Evolutionary conservation across 495 filamentous ascomycete species (phyloP).

Genomic region (Penicillium odoratum): DNA sequence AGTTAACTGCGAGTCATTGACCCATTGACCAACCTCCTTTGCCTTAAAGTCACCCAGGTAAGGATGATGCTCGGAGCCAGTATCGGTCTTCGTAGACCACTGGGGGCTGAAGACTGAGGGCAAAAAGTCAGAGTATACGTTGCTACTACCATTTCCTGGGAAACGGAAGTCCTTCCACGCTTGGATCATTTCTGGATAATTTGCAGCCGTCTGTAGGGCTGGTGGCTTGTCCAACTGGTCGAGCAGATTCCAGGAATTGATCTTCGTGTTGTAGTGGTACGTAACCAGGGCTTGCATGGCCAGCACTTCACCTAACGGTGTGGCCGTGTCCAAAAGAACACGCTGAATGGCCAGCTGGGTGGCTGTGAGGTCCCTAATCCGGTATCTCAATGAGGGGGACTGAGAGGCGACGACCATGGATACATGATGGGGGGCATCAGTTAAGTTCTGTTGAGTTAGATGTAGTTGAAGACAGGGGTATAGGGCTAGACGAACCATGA

Average conservation of each 20-base stretch:
- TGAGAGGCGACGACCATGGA: background rate
- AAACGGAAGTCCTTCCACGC: constrained; percentile 30
- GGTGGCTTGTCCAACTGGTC: background rate
- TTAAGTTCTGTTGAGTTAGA: background rate
- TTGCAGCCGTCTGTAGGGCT: background rate
- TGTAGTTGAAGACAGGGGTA: background rate
- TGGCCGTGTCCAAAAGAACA: background rate
- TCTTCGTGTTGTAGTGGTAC: constrained; percentile 12
- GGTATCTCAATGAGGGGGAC: background rate
- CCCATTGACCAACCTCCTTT: too few relatives aligned
- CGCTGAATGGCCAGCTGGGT: background rate
- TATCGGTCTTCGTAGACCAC: too few relatives aligned
- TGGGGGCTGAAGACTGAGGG: too few relatives aligned
- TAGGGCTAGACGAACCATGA: constrained; percentile 1
- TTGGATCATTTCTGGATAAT: constrained; percentile 9
- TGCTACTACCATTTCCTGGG: constrained; percentile 21
- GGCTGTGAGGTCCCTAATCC: background rate
- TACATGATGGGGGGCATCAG: background rate
- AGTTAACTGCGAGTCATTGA: too few relatives aligned
- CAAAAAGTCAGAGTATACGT: constrained; percentile 2
- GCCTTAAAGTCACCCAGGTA: too few relatives aligned
- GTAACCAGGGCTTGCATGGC: constrained; percentile 1
- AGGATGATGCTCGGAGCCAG: too few relatives aligned
- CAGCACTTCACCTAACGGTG: background rate
- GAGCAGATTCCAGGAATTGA: constrained; percentile 9